Evolutionary conservation across 257 asterid genomes (phyloP).

Genomic region (Gentiana straminea): DNA sequence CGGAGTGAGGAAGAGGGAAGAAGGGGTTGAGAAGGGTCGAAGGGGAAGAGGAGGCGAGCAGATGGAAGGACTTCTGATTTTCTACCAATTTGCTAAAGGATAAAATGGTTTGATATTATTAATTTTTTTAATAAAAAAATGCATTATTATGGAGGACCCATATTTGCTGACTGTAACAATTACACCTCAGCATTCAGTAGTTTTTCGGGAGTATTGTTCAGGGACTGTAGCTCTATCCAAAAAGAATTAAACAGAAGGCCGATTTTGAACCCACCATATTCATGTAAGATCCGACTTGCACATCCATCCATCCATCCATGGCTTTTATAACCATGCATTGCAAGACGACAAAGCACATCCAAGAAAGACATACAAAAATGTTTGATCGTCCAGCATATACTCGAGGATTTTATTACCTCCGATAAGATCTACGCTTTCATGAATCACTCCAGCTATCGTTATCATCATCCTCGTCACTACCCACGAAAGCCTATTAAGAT

Average conservation of each 20-base stretch:
- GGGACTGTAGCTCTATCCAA: background rate
- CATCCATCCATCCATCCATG: background rate
- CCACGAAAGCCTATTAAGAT: slow-evolving; percentile 63
- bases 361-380: background rate
- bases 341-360: background rate
- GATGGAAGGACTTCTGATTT: too few species aligned
- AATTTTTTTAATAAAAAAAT: too few species aligned
- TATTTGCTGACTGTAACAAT: too few species aligned
- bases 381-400: background rate
- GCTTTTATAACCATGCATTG: background rate
- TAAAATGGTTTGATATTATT: too few species aligned
- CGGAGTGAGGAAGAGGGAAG: too few species aligned
- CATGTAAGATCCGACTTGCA: slow-evolving; percentile 1
- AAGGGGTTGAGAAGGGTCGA: too few species aligned
- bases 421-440: slow-evolving; percentile 15
- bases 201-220: too few species aligned
- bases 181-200: too few species aligned
- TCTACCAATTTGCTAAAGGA: too few species aligned
- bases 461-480: slow-evolving; percentile 73
- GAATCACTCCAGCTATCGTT: slow-evolving; percentile 84
- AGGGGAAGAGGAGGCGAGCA: too few species aligned
- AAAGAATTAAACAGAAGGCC: background rate
- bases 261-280: too few species aligned
- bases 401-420: background rate
- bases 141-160: too few species aligned